These are phyloP conservation scores for Pleurotus giganteus DNA, from an alignment of 768 basidiomycete genomes.

Conservation along the genomic window DNA sequence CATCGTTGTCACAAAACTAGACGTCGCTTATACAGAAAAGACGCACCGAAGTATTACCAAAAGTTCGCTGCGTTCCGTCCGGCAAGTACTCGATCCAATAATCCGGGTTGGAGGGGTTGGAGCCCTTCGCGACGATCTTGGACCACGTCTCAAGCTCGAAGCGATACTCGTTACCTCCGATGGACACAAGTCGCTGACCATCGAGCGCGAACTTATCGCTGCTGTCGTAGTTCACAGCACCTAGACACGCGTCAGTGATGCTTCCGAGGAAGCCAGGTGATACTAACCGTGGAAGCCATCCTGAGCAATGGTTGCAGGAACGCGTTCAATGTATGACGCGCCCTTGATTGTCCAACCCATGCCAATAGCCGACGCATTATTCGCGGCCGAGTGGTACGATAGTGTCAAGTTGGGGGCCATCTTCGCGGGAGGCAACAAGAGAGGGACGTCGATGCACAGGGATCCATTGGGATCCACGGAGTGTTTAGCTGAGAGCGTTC, in stretches of 20 bases:
- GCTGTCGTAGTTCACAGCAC: not conserved
- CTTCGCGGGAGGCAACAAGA: slow-evolving; percentile 1
- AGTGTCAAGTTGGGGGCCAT: not conserved
- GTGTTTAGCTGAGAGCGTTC: slow-evolving; percentile 1
- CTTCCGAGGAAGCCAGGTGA: too few species aligned
- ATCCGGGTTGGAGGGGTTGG: slow-evolving; percentile 1
- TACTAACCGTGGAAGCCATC: slow-evolving; percentile 2
- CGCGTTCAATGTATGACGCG: slow-evolving; percentile 4
- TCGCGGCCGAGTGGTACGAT: slow-evolving; percentile 3
- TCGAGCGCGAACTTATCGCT: slow-evolving; percentile 6
- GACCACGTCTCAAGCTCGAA: slow-evolving; percentile 6
- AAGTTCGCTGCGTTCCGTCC: slow-evolving; percentile 4
- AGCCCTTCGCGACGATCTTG: not conserved
- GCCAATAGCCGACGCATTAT: slow-evolving; percentile 5
- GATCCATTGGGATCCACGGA: slow-evolving; percentile 6
- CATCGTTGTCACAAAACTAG: not conserved
- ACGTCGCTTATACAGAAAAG: not conserved
- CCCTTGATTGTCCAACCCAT: slow-evolving; percentile 8
- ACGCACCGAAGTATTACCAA: slow-evolving; percentile 1
- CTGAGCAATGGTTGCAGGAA: slow-evolving; percentile 5
- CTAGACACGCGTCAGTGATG: not conserved
- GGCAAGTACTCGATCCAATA: slow-evolving; percentile 5
- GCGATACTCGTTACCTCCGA: slow-evolving; percentile 7
- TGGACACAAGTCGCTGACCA: slow-evolving; percentile 1
- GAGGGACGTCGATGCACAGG: not conserved